Evolutionary conservation across 2,329 filamentous ascomycete species (phyloP).

Genomic region (Aspergillus sp.): DNA sequence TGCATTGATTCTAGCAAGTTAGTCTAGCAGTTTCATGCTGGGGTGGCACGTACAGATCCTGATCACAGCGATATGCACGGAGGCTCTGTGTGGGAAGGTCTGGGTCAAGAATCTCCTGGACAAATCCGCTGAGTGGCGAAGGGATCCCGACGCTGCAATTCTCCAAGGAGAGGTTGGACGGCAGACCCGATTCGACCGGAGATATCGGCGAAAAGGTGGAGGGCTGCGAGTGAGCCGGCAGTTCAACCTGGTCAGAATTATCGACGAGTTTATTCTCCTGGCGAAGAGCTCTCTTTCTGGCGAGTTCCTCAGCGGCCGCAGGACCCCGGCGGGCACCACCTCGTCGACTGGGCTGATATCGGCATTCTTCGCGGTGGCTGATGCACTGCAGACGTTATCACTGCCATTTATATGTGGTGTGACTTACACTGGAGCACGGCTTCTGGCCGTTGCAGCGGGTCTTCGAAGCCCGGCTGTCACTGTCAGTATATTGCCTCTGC

Average conservation of each 20-base stretch:
- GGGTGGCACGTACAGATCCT: slow-evolving; percentile 6
- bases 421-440: slow-evolving; percentile 22
- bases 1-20: slow-evolving; percentile 20
- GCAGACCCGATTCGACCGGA: background rate
- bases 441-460: slow-evolving; percentile 24
- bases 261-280: background rate
- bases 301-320: background rate
- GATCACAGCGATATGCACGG: slow-evolving; percentile 1
- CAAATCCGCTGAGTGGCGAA: background rate
- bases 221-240: background rate
- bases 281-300: slow-evolving; percentile 1
- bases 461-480: slow-evolving; percentile 21
- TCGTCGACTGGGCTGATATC: slow-evolving; percentile 10
- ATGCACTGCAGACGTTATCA: background rate
- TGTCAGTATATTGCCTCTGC: background rate
- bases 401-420: no score
- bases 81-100: background rate
- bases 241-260: no score
- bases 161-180: background rate
- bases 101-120: background rate
- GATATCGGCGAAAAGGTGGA: background rate
- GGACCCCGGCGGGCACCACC: slow-evolving; percentile 10
- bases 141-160: background rate
- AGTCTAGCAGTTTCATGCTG: background rate
- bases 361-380: background rate